These are phyloP conservation scores for Conringia planisiliqua DNA, from an alignment of 345 rosid genomes.

Conservation along the genomic window DNA sequence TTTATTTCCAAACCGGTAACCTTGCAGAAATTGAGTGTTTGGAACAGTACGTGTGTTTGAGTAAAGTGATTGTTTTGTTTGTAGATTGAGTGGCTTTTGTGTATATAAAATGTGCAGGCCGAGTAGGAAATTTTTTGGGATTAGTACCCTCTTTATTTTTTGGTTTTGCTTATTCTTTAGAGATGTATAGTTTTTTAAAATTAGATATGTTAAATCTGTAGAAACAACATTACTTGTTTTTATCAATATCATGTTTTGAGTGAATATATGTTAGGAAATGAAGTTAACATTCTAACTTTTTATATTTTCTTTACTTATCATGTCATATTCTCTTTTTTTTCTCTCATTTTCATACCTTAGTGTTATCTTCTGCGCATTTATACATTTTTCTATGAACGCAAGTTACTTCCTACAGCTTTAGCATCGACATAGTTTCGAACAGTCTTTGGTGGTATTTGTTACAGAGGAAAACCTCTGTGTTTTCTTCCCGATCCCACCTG, in stretches of 20 bases:
- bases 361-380: not conserved
- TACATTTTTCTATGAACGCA: not conserved
- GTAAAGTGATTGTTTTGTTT: conserved; percentile 30
- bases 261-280: not conserved
- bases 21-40: conserved; percentile 68
- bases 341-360: not conserved
- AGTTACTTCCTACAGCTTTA: not conserved
- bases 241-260: not conserved
- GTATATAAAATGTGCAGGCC: conserved; percentile 37
- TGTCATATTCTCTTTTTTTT: not conserved
- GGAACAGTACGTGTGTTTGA: conserved; percentile 48
- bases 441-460: too few species aligned
- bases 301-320: not conserved
- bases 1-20: conserved; percentile 88
- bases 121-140: conserved; percentile 50
- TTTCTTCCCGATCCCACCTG: not conserved
- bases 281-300: not conserved
- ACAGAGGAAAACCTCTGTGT: too few species aligned
- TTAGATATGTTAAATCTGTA: not conserved
- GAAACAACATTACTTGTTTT: not conserved
- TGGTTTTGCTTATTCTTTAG: not conserved
- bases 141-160: not conserved
- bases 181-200: not conserved
- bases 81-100: conserved; percentile 28
- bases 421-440: not conserved